These are phyloP conservation scores for Oryza glumipatula DNA, from an alignment of 176 grass and related monocot genomes.

Conservation along the genomic window DNA sequence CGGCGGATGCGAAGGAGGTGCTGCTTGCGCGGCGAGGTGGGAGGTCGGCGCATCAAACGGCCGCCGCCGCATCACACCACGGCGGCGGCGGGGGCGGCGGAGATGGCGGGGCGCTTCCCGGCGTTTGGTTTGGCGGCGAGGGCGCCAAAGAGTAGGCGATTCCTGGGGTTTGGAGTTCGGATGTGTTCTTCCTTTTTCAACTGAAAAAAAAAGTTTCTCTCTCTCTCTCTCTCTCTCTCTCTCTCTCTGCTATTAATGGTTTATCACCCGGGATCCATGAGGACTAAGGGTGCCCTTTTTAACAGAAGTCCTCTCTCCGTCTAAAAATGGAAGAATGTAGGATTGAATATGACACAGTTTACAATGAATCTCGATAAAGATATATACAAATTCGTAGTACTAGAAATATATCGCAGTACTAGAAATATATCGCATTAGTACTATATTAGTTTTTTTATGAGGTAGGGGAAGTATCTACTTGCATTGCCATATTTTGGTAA, in stretches of 20 bases:
- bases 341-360: too few relatives aligned
- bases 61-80: slow-evolving; percentile 45
- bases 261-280: too few relatives aligned
- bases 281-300: too few relatives aligned
- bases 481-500: background rate
- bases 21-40: slow-evolving; percentile 30
- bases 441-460: too few relatives aligned
- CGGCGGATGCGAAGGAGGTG: slow-evolving; percentile 54
- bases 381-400: too few relatives aligned
- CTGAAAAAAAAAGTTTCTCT: background rate
- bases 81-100: slow-evolving; percentile 31
- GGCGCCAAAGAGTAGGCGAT: background rate
- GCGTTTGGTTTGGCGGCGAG: background rate
- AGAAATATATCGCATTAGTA: too few relatives aligned
- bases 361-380: too few relatives aligned
- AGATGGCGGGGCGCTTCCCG: background rate
- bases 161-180: background rate
- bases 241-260: too few relatives aligned
- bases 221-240: too few relatives aligned
- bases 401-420: too few relatives aligned
- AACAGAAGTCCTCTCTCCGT: background rate
- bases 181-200: background rate
- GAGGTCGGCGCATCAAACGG: slow-evolving; percentile 48
- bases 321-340: too few relatives aligned
- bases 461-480: background rate